phyloP scores from a whole-genome alignment of 2,329 filamentous ascomycete genomes.

The Diaporthe citri region DNA sequence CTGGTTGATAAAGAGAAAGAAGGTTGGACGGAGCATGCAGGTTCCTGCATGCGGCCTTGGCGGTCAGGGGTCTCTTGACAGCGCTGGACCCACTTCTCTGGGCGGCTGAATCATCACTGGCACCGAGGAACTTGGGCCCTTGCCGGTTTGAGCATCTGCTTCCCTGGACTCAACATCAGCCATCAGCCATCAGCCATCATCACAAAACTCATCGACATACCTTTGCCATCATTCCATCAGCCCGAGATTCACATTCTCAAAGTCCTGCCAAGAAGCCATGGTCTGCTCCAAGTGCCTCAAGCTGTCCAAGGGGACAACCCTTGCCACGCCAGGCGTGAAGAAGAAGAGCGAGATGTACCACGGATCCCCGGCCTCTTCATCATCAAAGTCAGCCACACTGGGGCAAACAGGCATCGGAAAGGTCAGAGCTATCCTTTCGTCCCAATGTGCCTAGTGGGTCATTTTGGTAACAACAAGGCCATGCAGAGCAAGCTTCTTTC shows the following conservation, averaged over 20 bases:
- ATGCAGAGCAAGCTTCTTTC: conserved; percentile 73
- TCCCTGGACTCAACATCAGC: not conserved
- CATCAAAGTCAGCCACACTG: conserved; percentile 64
- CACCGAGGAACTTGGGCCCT: not conserved
- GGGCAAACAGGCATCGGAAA: conserved; percentile 71
- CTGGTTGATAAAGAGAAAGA: not conserved
- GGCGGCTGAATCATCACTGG: not conserved
- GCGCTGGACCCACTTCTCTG: not conserved
- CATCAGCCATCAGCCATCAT: not conserved
- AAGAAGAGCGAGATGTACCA: conserved; percentile 77
- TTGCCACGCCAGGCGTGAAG: conserved; percentile 75
- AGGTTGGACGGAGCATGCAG: not conserved
- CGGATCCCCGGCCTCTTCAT: conserved; percentile 65
- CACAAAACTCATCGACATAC: not conserved
- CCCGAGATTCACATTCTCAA: no score
- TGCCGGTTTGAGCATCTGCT: not conserved
- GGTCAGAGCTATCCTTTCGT: conserved; percentile 51
- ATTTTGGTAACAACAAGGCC: not conserved
- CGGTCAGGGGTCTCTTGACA: not conserved
- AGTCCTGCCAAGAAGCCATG: conserved; percentile 53
- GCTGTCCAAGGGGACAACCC: conserved; percentile 68
- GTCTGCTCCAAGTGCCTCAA: conserved; percentile 76
- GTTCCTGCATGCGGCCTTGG: conserved; percentile 9
- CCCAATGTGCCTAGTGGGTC: not conserved
- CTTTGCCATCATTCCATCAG: not conserved